A percentile compares a stretch with the other conserved stretches of the same genome.
phyloP scores from a whole-genome alignment of 352 stramenopile species.

The Phytophthora melonis region DNA sequence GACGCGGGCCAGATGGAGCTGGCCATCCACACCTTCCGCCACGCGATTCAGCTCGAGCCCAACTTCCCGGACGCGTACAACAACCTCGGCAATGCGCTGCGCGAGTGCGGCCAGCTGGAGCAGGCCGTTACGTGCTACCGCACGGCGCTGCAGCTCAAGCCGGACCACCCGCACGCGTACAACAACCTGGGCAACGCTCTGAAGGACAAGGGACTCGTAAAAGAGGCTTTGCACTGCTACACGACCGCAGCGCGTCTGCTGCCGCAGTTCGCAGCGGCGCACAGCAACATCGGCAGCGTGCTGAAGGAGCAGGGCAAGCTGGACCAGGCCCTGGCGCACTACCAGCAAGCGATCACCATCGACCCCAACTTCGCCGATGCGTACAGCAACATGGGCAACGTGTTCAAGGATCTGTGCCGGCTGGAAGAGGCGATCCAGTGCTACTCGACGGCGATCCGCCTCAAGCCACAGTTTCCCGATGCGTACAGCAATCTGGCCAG shows the following conservation, averaged over 20 bases:
- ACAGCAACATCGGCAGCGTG: constrained; percentile 95
- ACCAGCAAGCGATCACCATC: constrained; percentile 94
- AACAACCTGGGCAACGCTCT: constrained; percentile 95
- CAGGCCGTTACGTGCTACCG: constrained; percentile 90
- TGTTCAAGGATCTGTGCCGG: constrained; percentile 92
- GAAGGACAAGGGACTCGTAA: constrained; percentile 93
- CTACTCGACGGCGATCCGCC: constrained; percentile 90
- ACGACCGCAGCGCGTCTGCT: constrained; percentile 91
- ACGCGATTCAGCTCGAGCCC: constrained; percentile 92
- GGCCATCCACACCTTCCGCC: constrained; percentile 89
- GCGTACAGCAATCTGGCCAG: constrained; percentile 94
- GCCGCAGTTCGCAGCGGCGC: constrained; percentile 92
- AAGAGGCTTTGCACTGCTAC: constrained; percentile 95
- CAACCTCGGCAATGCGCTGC: constrained; percentile 93
- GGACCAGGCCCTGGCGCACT: constrained; percentile 94
- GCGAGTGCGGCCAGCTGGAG: constrained; percentile 85
- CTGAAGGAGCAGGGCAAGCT: constrained; percentile 95
- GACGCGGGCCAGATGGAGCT: constrained; percentile 86
- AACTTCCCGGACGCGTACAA: constrained; percentile 96
- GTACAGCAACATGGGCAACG: constrained; percentile 96
- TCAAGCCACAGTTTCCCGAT: constrained; percentile 92
- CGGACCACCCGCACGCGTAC: constrained; percentile 94
- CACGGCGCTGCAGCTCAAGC: constrained; percentile 90
- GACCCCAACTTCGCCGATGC: constrained; percentile 93
- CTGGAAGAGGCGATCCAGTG: constrained; percentile 91